phyloP scores from a whole-genome alignment of 2,329 filamentous ascomycete genomes.

The Epichloe elymi region DNA sequence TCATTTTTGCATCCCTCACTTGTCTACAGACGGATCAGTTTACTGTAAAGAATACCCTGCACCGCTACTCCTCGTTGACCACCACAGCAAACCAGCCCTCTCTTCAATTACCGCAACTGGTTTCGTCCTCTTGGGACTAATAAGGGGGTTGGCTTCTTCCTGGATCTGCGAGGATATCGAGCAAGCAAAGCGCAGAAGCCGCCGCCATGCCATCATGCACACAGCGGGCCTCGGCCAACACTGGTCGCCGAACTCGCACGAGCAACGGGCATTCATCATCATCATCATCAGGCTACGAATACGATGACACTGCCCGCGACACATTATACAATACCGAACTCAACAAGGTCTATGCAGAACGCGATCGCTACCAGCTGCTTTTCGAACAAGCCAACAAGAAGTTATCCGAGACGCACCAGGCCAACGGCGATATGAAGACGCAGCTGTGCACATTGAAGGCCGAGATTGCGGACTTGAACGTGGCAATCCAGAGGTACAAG shows the following conservation, averaged over 20 bases:
- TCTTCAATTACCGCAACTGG: not conserved
- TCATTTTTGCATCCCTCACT: not conserved
- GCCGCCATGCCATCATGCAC: constrained; percentile 7
- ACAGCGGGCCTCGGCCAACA: constrained; percentile 9
- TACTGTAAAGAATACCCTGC: too few relatives aligned
- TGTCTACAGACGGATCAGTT: not conserved
- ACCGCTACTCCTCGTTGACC: not conserved
- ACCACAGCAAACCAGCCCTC: too few relatives aligned
- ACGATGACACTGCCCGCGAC: constrained; percentile 10
- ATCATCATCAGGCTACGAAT: constrained; percentile 4
- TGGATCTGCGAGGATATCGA: not conserved
- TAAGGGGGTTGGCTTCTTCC: not conserved
- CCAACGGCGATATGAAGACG: constrained; percentile 9
- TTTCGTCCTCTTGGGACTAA: not conserved
- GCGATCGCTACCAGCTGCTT: constrained; percentile 14
- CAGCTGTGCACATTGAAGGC: constrained; percentile 5
- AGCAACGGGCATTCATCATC: not conserved
- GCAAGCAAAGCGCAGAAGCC: not conserved
- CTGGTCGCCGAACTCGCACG: constrained; percentile 7
- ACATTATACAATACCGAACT: constrained; percentile 11
- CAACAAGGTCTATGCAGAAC: constrained; percentile 12
- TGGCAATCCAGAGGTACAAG: constrained; percentile 8
- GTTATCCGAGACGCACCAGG: constrained; percentile 14
- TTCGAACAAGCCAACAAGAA: constrained; percentile 18
- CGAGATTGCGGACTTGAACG: not conserved